Evolutionary conservation across 2,329 filamentous ascomycete species (phyloP).

Genomic region (Orbilia oligospora): DNA sequence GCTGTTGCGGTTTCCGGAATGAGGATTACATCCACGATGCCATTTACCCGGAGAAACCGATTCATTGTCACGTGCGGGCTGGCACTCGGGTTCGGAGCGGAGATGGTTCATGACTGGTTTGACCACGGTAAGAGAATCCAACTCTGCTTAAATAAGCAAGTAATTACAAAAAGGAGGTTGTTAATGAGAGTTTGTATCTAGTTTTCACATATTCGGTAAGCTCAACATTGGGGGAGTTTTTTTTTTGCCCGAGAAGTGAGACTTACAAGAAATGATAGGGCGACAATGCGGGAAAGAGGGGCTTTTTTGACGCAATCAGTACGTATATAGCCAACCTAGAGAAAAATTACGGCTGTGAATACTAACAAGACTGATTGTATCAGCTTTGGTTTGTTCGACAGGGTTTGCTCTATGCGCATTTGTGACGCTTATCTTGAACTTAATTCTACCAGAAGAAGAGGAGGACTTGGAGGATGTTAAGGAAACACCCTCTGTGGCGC

Average conservation of each 20-base stretch:
- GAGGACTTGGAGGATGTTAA: conserved; percentile 59
- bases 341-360: conserved; percentile 60
- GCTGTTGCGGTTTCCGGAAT: conserved; percentile 78
- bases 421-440: conserved; percentile 69
- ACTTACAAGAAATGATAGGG: conserved; percentile 24
- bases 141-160: too few relatives aligned
- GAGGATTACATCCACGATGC: conserved; percentile 72
- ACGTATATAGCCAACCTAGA: conserved; percentile 28
- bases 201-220: conserved; percentile 56
- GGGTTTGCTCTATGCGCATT: conserved; percentile 64
- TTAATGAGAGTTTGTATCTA: conserved; percentile 29
- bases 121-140: conserved; percentile 66
- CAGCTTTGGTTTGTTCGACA: conserved; percentile 79
- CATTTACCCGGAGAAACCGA: conserved; percentile 68
- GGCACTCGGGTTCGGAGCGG: conserved; percentile 68
- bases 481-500: conserved; percentile 32
- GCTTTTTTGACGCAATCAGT: conserved; percentile 79
- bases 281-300: conserved; percentile 66
- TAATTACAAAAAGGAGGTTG: background rate
- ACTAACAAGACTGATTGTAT: background rate
- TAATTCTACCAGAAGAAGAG: conserved; percentile 67
- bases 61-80: conserved; percentile 76
- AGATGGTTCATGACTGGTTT: conserved; percentile 70
- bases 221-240: conserved; percentile 67
- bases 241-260: conserved; percentile 70